Base-by-base conservation (phyloP, 805 yeast genomes). In the Saturnispora bothae region DNA sequence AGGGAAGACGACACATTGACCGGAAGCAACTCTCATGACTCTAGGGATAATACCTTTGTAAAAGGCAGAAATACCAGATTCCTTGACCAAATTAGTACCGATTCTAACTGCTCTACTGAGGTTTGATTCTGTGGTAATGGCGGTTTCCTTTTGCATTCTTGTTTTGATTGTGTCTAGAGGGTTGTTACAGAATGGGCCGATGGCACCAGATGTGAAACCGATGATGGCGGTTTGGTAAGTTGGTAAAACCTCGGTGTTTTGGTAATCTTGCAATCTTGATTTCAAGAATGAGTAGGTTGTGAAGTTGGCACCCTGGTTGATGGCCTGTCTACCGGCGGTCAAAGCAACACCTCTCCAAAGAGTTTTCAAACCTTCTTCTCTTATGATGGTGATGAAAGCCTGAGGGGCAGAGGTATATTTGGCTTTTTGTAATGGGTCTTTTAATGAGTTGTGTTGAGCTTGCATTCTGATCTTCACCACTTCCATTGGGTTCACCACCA, bases 21-120 rank as follows among this genome's bases (percentile, higher is more conserved):
- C 98, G 18, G 98, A 96, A 10, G 98, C 98, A 37, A 89, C 98
- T 66, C 98, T 81, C 94, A 89, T 88, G 50, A 89, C 89, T 67
- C 98, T 80, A 51, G 98, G 98, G 18, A 96, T 86, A 57, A 89
- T 89, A 65, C 98, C 98, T 59, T 89, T 84, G 69, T 89, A 89
- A 59, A 89, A 72, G 30, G 95, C 94, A 39, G 72, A 69, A 48
- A 77, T 65, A 49, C 98, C 98, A 64, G 86, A 95, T 66, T 85
- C 94, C 57, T 76, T 78, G 48, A 88, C 66, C 60, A 89, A 71
- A 53, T 79, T 88, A 34, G 66, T 65, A 43, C 94, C 84, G 53
- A 92, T 89, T 58, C 88, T 73, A 28, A 70, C 62, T 51, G 89
- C 86, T 62, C 95, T 75, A 39, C 73, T 75, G 60, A 84, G 58